Percentiles rank a stretch among this genome's conserved stretches.
phyloP scores from a whole-genome alignment of 495 filamentous ascomycete genomes.

The Talaromyces stipitatus region DNA sequence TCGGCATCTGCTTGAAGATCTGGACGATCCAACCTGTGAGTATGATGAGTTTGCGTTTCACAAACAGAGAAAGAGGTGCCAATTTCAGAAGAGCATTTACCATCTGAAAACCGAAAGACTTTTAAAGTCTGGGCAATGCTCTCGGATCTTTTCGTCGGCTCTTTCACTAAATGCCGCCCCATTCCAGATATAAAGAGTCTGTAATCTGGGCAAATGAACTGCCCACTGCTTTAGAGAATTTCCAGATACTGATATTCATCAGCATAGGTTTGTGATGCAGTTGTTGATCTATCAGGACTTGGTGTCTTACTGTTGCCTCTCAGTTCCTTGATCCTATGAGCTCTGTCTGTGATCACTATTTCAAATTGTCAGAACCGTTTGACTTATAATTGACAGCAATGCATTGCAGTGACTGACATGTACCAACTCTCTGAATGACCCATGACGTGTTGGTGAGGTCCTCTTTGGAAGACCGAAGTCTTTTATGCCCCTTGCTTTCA shows the following conservation, averaged over 20 bases:
- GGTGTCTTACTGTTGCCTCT: slow-evolving; percentile 32
- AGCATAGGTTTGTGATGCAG: slow-evolving; percentile 12
- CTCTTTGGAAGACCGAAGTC: slow-evolving; percentile 14
- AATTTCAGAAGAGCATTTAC: slow-evolving; percentile 15
- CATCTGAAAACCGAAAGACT: slow-evolving; percentile 50
- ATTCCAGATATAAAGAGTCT: slow-evolving; percentile 46
- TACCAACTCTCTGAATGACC: background rate
- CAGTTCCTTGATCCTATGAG: slow-evolving; percentile 45
- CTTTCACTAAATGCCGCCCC: slow-evolving; percentile 48
- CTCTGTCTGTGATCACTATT: slow-evolving; percentile 40
- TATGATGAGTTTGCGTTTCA: background rate
- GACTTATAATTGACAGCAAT: background rate
- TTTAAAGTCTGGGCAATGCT: slow-evolving; percentile 54
- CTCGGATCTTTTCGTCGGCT: slow-evolving; percentile 41
- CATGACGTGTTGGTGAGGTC: background rate
- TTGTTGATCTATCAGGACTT: slow-evolving; percentile 24
- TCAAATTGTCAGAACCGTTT: slow-evolving; percentile 6
- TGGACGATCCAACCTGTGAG: background rate
- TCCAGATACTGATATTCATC: slow-evolving; percentile 23
- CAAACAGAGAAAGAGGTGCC: background rate
- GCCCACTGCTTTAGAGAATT: slow-evolving; percentile 37
- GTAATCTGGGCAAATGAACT: slow-evolving; percentile 33
- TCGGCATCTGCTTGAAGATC: slow-evolving; percentile 13
- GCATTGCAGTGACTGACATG: background rate
- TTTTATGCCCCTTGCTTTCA: slow-evolving; percentile 13